Percentiles rank a stretch among this genome's conserved stretches.
Evolutionary conservation across 306 rosid genomes (phyloP).

Genomic region (Vigna trinervia): DNA sequence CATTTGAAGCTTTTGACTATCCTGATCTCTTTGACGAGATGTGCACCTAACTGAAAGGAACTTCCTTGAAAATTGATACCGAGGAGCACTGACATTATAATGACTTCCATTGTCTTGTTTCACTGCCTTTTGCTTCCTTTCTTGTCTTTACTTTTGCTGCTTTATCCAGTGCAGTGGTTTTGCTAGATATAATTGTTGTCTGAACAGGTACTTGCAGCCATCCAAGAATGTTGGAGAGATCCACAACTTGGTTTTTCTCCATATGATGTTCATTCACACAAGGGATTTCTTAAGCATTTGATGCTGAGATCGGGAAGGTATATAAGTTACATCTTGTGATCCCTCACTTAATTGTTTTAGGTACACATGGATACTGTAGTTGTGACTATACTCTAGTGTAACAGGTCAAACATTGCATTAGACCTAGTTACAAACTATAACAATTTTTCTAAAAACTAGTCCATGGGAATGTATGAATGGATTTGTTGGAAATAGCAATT

Average conservation of each 20-base stretch:
- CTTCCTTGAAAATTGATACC: not conserved
- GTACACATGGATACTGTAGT: conserved; percentile 20
- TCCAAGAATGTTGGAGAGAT: conserved; percentile 94
- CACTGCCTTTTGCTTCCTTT: not conserved
- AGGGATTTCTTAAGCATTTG: conserved; percentile 92
- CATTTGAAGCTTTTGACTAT: not conserved
- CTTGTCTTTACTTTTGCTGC: not conserved
- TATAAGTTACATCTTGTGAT: conserved; percentile 29
- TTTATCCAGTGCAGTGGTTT: conserved; percentile 13
- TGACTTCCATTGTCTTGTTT: conserved; percentile 3
- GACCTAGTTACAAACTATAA: not conserved
- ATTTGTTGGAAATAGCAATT: not conserved
- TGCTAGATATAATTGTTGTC: conserved; percentile 4
- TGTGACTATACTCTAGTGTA: conserved; percentile 12
- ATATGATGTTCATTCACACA: conserved; percentile 75
- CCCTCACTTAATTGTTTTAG: not conserved
- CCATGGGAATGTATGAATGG: not conserved
- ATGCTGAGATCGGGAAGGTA: conserved; percentile 98
- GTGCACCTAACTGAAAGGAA: not conserved
- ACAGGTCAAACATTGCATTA: not conserved
- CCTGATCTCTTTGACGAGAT: not conserved
- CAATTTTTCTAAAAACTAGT: not conserved
- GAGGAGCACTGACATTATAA: not conserved
- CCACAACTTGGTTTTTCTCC: conserved; percentile 81
- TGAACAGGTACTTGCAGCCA: conserved; percentile 77